Evolutionary conservation across 31 red algal species (phyloP).

Genomic region (Odonthalia washingtoniensis): DNA sequence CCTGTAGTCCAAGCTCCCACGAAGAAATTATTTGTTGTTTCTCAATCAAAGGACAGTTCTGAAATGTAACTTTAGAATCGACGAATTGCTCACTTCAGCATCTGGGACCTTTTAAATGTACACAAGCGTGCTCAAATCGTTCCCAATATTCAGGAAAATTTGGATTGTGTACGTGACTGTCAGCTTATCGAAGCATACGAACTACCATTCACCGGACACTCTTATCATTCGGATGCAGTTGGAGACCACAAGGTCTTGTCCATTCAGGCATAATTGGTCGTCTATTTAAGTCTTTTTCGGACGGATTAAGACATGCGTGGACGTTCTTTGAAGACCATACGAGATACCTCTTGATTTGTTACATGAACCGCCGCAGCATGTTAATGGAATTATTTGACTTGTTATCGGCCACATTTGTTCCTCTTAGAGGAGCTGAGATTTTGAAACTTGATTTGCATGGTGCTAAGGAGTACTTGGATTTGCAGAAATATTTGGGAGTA

Average conservation of each 20-base stretch:
- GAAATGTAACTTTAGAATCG: too few species aligned
- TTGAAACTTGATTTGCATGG: not conserved
- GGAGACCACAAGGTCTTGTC: not conserved
- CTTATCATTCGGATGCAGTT: not conserved
- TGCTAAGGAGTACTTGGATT: not conserved
- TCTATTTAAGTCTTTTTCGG: not conserved
- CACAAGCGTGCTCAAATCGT: too few species aligned
- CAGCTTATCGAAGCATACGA: not conserved
- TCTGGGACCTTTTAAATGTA: too few species aligned
- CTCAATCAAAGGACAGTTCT: too few species aligned
- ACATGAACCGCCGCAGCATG: not conserved
- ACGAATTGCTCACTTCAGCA: too few species aligned
- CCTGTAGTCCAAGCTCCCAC: too few species aligned
- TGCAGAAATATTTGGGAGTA: not conserved
- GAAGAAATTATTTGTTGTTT: too few species aligned
- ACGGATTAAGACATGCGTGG: not conserved
- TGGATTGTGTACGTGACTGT: too few species aligned
- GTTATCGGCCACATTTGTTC: not conserved
- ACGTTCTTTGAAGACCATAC: not conserved
- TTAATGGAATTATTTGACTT: not conserved
- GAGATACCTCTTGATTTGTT: not conserved
- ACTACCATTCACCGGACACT: not conserved
- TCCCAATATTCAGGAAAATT: too few species aligned
- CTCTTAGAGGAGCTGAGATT: not conserved
- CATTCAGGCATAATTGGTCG: slow-evolving; percentile 3